Evolutionary conservation across 164 flowering plant genomes (phyloP).

Genomic region (Magnolia officinalis): DNA sequence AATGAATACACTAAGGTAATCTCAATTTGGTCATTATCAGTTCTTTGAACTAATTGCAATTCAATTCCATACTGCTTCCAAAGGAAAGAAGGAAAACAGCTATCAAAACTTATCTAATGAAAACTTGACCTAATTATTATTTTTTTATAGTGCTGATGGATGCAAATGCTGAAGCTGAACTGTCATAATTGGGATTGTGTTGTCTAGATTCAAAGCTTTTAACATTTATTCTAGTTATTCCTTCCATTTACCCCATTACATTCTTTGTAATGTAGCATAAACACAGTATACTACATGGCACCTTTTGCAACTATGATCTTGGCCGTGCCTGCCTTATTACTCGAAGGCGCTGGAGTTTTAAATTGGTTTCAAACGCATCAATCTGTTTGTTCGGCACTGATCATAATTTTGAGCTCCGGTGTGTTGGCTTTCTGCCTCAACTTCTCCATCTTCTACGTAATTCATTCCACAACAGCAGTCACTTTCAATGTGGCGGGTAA

Average conservation of each 20-base stretch:
- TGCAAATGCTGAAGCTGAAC: no score
- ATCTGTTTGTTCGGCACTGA: slow-evolving; percentile 41
- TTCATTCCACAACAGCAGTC: slow-evolving; percentile 95
- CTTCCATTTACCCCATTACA: not conserved
- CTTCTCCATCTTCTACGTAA: slow-evolving; percentile 96
- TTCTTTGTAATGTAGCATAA: slow-evolving; percentile 52
- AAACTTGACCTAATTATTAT: no score
- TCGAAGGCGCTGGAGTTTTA: slow-evolving; percentile 81
- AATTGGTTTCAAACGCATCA: slow-evolving; percentile 66
- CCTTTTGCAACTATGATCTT: slow-evolving; percentile 98
- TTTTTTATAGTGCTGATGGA: no score
- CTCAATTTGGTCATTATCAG: no score
- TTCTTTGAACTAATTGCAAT: no score
- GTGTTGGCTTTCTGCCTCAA: slow-evolving; percentile 91
- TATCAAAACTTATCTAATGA: no score
- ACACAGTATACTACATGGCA: slow-evolving; percentile 98
- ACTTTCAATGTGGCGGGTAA: slow-evolving; percentile 99
- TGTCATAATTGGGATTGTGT: no score
- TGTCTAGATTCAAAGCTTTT: not conserved
- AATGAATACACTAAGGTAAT: no score
- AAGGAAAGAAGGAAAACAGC: no score
- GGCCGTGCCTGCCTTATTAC: slow-evolving; percentile 76
- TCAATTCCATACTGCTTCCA: no score
- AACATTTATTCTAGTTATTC: not conserved
- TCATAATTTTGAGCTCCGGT: slow-evolving; percentile 82